Conservation (phyloP, 2,329 filamentous ascomycete species). For the Leptographium wingfieldii region DNA sequence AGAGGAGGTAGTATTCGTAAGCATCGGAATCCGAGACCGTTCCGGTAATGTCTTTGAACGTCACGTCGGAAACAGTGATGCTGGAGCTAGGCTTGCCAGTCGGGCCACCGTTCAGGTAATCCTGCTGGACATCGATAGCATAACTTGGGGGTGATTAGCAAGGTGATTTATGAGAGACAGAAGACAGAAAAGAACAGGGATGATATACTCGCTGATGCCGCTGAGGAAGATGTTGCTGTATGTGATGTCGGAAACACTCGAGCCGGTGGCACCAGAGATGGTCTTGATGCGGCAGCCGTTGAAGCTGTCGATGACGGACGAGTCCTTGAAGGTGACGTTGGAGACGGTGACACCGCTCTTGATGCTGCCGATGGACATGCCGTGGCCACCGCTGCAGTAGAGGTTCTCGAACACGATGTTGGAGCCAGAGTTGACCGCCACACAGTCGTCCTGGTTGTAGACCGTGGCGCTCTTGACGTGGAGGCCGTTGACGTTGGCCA, state of each 20-base stretch:
- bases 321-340: slow-evolving; percentile 30
- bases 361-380: slow-evolving; percentile 34
- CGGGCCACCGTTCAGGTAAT: slow-evolving; percentile 35
- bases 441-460: slow-evolving; percentile 49
- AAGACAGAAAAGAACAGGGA: background rate
- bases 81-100: slow-evolving; percentile 28
- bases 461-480: slow-evolving; percentile 38
- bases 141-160: slow-evolving; percentile 23
- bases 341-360: slow-evolving; percentile 39
- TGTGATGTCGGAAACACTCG: slow-evolving; percentile 32
- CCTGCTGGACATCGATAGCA: slow-evolving; percentile 45
- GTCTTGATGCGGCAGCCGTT: slow-evolving; percentile 42
- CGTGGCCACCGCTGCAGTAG: slow-evolving; percentile 37
- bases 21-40: slow-evolving; percentile 17
- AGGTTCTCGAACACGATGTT: slow-evolving; percentile 28
- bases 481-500: slow-evolving; percentile 34
- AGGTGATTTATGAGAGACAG: background rate
- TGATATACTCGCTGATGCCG: slow-evolving; percentile 21
- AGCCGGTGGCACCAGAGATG: slow-evolving; percentile 35
- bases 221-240: slow-evolving; percentile 38
- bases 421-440: slow-evolving; percentile 32
- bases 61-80: slow-evolving; percentile 32
- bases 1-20: slow-evolving; percentile 23
- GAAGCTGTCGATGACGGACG: background rate
- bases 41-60: slow-evolving; percentile 16